Evolutionary conservation across 495 filamentous ascomycete species (phyloP), one percentile per base, ranked within the genome.

Genomic region (Trichoderma asperelloides): DNA sequence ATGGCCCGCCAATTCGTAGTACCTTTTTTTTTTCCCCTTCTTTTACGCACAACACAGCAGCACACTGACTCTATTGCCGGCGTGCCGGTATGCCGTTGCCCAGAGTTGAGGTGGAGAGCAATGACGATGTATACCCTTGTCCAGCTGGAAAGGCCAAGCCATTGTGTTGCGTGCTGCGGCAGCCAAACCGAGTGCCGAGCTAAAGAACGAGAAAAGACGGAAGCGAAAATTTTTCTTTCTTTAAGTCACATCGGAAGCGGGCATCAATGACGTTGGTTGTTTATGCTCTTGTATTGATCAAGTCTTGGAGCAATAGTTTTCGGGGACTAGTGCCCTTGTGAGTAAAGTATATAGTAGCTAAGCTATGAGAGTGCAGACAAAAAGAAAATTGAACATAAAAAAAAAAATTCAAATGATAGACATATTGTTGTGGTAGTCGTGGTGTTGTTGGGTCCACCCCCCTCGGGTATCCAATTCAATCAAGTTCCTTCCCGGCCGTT

Each of bases 401-500:
- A 25, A 30, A 60, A 60, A 60, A 15, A 27, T 21, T 23, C 21
- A 55, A 51, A 18, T 21, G 18, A 23, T n/a, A 51, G 55, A 28
- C 21, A 27, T 12, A 30, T 27, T 28, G 55, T 60, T 21, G 25
- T 16, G 9, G 47, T 51, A 51, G 18, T 51, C n/a, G 33, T 47
- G 43, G 43, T 47, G 43, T 15, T 47, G 43, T 30, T 2, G 55
- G 23, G 55, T 23, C 55, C 55, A 60, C 16, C 27, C 27, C 55
- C 55, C 55, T 60, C 25, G 55, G 55, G 55, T 60, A 60, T 60
- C 55, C 55, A 27, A 60, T 60, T 25, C 8, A 60, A 30, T 30
- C 25, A 25, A 18, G 13, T 28, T 27, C 23, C 27, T 27, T 60
- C 55, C 55, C 55, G n/a, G 55, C 55, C 55, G 23, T 60, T 25